Base-by-base conservation (phyloP, 352 stramenopile species). In the Peronospora tabacina region DNA sequence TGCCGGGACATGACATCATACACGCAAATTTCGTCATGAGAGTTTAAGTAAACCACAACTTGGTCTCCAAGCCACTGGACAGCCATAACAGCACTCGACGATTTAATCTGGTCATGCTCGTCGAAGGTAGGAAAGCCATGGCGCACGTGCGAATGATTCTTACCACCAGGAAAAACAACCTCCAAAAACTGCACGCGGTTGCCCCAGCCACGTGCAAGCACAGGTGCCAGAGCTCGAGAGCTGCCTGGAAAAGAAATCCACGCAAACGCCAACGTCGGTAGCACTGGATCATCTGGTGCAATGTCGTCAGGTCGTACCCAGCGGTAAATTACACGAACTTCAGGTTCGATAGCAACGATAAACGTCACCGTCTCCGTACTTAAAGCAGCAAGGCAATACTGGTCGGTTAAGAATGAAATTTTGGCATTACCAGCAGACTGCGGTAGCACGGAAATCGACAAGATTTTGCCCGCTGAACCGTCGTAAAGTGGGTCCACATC, bases 1-100 rank as follows among this genome's bases (percentile, higher is more conserved):
- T 96, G 95, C 39, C 95, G 95, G 10, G 91, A 97, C 63, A 97
- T 95, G 24, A 95, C 95, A 67, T 98, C 94, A 58, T 98, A 93
- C 15, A 98, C 83, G 29, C 85, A 97, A 48, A 98, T 96, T 61
- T 98, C 91, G 61, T 98, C 96, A 35, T 94, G 86, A 13, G 94
- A 71, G 37, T 92, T 97, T 29, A 98, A 55, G 41, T 98, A 98
- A 35, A 96, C 89, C 26, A 98, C 72, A 20, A 96, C 93, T 56
- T 96, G 79, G 43, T 97, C 92, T n/a, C 87, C 90, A 19, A 98
- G 72, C 94, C 94, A 98, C 63, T 98, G 90, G 44, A 97, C 79
- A 32, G 93, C 90, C 45, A 98, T 88, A 9, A 97, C 81, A 30
- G 90, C 90, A 52, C 79, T 85, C 19, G 70, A 69, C 12, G 79